Conservation (phyloP, 768 basidiomycete species). For the Phaeotremella fagi region DNA sequence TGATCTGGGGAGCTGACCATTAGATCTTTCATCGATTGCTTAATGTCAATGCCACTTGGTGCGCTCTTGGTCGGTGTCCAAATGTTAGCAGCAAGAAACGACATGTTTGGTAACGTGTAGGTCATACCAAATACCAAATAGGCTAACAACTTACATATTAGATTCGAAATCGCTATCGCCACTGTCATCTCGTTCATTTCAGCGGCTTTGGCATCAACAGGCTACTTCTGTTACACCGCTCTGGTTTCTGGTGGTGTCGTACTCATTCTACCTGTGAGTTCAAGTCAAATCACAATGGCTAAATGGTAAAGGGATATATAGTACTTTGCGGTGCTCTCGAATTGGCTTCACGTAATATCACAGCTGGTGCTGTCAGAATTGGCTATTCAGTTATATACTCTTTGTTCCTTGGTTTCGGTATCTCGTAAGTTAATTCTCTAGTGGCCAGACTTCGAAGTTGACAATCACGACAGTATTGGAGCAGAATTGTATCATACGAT, state of each 20-base stretch:
- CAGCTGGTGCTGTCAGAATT: conserved; percentile 75
- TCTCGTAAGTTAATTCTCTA: conserved; percentile 52
- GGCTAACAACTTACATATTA: background rate
- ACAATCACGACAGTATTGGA: conserved; percentile 53
- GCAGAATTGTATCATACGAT: conserved; percentile 63
- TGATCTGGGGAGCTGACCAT: background rate
- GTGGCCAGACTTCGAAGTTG: background rate
- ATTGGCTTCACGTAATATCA: conserved; percentile 71
- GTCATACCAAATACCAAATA: conserved; percentile 50
- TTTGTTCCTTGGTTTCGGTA: conserved; percentile 59
- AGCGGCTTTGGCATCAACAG: conserved; percentile 65
- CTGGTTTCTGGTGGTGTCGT: conserved; percentile 72
- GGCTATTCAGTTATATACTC: conserved; percentile 73
- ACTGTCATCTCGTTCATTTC: conserved; percentile 73
- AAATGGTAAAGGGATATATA: conserved; percentile 43
- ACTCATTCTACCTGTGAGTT: conserved; percentile 68
- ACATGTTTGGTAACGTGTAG: conserved; percentile 74
- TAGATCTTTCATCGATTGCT: conserved; percentile 67
- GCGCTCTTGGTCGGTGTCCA: conserved; percentile 69
- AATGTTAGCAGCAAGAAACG: conserved; percentile 65
- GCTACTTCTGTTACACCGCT: conserved; percentile 74
- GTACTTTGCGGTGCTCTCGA: conserved; percentile 63
- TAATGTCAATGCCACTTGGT: conserved; percentile 70
- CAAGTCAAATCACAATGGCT: background rate
- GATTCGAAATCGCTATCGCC: conserved; percentile 66